Base-by-base conservation (phyloP, 2,329 filamentous ascomycete species). In the Aspergillus ibericus region DNA sequence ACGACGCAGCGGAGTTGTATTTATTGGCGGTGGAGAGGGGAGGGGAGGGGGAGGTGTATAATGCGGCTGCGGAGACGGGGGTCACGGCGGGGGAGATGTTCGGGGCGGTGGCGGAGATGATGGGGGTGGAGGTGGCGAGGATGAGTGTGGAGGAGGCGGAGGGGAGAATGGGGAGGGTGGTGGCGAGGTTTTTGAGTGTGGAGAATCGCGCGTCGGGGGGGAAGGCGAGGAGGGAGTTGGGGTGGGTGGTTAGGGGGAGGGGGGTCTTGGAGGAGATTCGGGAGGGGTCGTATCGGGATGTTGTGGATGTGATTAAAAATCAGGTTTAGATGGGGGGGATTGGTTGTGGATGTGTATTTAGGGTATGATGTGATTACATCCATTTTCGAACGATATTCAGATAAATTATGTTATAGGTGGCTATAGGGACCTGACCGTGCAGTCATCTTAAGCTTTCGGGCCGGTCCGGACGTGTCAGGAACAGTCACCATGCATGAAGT, bases 21-120 rank as follows among this genome's bases (percentile, higher is more conserved):
- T 68, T 76, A 3, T 66, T 78, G 12, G 74, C 70, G 0, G 51
- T 77, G n/a, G 77, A 79, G 60, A 75, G 75, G 56, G 77, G 68
- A 2, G 50, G 38, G 8, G 64, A 74, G 2, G 76, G 77, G 0
- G 61, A 68, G 2, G 65, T 67, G 2, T 78, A 72, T 56, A 76
- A 81, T 63, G 74, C 69, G 9, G 69, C 74, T 18, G 74, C 62
- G 0, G 72, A 78, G 40, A 69, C 77, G 36, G 72, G 65, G 12
- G 68, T 79, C 0, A 48, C 62, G 0, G 60, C 57, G 36, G 29
- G 42, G 46, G 56, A 55, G 18, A 50, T 63, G n/a, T 57, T 72
- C 5, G 62, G 54, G 5, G 64, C 69, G 4, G 67, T 80, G 18
- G 76, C 76, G 15, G 65, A 73, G 53, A 62, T 66, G 5, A 59